Evolutionary conservation across 73 alveolate genomes (phyloP).

Genomic region (Paramecium biaurelia): DNA sequence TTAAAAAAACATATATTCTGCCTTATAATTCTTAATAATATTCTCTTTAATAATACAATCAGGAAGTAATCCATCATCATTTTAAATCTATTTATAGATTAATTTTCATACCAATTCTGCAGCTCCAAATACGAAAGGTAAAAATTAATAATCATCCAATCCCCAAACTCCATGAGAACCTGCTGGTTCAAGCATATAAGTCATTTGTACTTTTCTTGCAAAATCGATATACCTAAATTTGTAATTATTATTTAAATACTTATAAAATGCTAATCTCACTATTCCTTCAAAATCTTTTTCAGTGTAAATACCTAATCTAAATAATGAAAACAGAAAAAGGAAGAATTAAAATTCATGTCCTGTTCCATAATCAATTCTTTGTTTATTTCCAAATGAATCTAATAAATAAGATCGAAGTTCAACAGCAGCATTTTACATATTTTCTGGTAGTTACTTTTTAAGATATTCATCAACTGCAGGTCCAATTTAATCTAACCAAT

Average conservation of each 20-base stretch:
- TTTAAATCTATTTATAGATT: neutral
- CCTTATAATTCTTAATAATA: neutral
- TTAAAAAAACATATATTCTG: neutral
- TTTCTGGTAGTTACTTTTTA: constrained; percentile 54
- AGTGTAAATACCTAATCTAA: constrained; percentile 76
- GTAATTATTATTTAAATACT: neutral
- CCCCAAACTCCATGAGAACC: constrained; percentile 99
- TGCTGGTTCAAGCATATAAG: constrained; percentile 98
- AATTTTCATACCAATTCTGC: neutral
- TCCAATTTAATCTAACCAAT: constrained; percentile 85
- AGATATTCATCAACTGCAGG: constrained; percentile 61
- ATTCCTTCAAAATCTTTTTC: constrained; percentile 72
- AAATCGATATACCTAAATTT: constrained; percentile 80
- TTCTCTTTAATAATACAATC: neutral
- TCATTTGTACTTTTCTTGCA: constrained; percentile 91
- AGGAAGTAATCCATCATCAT: neutral
- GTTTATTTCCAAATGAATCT: constrained; percentile 95
- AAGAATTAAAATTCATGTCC: constrained; percentile 98
- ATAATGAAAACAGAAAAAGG: constrained; percentile 81
- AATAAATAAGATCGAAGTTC: constrained; percentile 88
- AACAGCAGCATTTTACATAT: constrained; percentile 75
- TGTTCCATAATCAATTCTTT: constrained; percentile 98
- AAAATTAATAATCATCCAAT: constrained; percentile 96
- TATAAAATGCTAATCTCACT: constrained; percentile 49
- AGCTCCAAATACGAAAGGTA: constrained; percentile 97